Evolutionary conservation across 2,329 filamentous ascomycete species (phyloP).

Genomic region (Teratosphaeria gauchensis): DNA sequence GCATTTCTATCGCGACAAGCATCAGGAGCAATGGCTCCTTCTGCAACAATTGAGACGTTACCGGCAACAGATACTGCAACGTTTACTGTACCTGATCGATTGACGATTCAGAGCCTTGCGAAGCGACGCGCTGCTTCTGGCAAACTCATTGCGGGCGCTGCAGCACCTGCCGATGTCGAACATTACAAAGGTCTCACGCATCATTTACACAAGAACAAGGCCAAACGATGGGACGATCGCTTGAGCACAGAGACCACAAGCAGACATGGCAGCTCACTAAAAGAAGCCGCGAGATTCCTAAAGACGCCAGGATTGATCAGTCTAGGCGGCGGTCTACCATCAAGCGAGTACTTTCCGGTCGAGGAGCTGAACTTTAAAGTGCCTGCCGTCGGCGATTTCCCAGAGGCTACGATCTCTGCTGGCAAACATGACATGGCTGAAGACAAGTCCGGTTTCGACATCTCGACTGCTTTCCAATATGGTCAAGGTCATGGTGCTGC

Average conservation of each 20-base stretch:
- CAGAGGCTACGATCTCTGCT: conserved; percentile 48
- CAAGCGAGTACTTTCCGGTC: conserved; percentile 86
- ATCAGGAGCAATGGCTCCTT: conserved; percentile 19
- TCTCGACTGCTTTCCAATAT: conserved; percentile 87
- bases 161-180: conserved; percentile 67
- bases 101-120: conserved; percentile 58
- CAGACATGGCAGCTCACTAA: conserved; percentile 53
- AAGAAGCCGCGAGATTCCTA: conserved; percentile 69
- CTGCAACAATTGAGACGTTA: conserved; percentile 31
- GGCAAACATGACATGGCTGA: conserved; percentile 76
- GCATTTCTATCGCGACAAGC: too few species aligned
- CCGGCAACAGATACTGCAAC: conserved; percentile 39
- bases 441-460: conserved; percentile 56
- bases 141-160: conserved; percentile 63
- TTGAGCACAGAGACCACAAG: conserved; percentile 46
- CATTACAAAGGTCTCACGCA: conserved; percentile 65
- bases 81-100: conserved; percentile 37
- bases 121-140: conserved; percentile 62
- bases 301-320: conserved; percentile 79
- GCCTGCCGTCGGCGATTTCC: conserved; percentile 59
- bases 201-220: conserved; percentile 57
- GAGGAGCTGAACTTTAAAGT: conserved; percentile 67
- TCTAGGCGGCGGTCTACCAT: conserved; percentile 83
- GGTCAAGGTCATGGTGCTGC: conserved; percentile 77
- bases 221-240: conserved; percentile 66